Conservation (phyloP, 495 filamentous ascomycete species). For the Annulohypoxylon moriforme region DNA sequence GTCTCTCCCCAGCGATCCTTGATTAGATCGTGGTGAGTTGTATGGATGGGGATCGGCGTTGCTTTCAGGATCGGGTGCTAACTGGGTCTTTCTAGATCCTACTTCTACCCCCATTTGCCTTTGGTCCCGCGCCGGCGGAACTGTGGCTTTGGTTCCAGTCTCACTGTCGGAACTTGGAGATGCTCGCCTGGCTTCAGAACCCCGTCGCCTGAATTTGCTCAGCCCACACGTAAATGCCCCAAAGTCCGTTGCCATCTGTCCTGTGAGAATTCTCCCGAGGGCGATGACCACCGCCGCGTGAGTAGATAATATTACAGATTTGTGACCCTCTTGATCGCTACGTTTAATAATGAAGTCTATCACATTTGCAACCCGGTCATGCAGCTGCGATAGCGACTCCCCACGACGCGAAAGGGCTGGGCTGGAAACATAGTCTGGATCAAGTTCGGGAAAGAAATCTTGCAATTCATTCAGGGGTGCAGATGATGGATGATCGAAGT, state of each 20-base stretch:
- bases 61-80: constrained; percentile 47
- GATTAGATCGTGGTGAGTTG: constrained; percentile 54
- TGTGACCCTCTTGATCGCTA: constrained; percentile 71
- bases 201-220: constrained; percentile 62
- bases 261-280: constrained; percentile 83
- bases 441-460: constrained; percentile 71
- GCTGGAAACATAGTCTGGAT: constrained; percentile 64
- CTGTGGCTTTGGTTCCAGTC: constrained; percentile 3
- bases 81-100: constrained; percentile 24
- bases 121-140: constrained; percentile 35
- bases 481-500: constrained; percentile 86
- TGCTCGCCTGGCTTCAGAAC: background rate
- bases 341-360: constrained; percentile 75
- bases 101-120: constrained; percentile 40
- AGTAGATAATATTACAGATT: constrained; percentile 82
- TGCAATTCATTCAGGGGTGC: constrained; percentile 68
- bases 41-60: constrained; percentile 47
- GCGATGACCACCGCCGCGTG: constrained; percentile 92
- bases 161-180: constrained; percentile 1
- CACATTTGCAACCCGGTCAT: constrained; percentile 79
- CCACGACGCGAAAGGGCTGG: constrained; percentile 75
- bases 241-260: constrained; percentile 79
- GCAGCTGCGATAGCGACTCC: constrained; percentile 80
- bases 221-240: constrained; percentile 86
- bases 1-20: constrained; percentile 65